These are phyloP conservation scores for Thraustotheca clavata DNA, from an alignment of 352 stramenopile species.

Conservation along the genomic window DNA sequence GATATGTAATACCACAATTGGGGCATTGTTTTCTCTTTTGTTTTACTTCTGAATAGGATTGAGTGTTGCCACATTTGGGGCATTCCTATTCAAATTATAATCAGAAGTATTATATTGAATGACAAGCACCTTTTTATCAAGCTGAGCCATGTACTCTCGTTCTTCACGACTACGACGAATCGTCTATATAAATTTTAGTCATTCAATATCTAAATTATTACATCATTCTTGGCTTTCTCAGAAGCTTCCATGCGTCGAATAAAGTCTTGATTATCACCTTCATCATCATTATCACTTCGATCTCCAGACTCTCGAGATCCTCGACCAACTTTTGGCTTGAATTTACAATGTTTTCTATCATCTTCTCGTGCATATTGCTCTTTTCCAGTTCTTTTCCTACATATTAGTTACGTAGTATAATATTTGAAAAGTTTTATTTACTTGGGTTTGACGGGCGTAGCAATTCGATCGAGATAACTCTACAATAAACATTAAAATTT, in stretches of 20 bases:
- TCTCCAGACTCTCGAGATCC: constrained; percentile 19
- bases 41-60: constrained; percentile 65
- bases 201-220: neutral
- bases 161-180: constrained; percentile 55
- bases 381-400: constrained; percentile 27
- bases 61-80: constrained; percentile 52
- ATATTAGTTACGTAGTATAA: constrained; percentile 36
- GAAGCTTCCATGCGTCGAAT: constrained; percentile 63
- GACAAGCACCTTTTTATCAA: constrained; percentile 55
- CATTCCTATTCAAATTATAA: constrained; percentile 33
- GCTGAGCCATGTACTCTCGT: constrained; percentile 36
- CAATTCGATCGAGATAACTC: neutral
- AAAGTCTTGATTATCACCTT: constrained; percentile 46
- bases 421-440: constrained; percentile 22
- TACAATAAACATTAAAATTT: constrained; percentile 30
- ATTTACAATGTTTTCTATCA: constrained; percentile 46
- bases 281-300: constrained; percentile 37
- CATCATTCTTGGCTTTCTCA: constrained; percentile 45
- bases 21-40: constrained; percentile 77
- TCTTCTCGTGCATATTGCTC: constrained; percentile 50
- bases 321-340: constrained; percentile 33
- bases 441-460: constrained; percentile 14
- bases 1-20: constrained; percentile 65
- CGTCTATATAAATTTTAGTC: constrained; percentile 9
- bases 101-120: neutral